These are phyloP conservation scores for Backusella mclennaniae DNA, from an alignment of 192 early-diverging fungal genomes.

Conservation along the genomic window DNA sequence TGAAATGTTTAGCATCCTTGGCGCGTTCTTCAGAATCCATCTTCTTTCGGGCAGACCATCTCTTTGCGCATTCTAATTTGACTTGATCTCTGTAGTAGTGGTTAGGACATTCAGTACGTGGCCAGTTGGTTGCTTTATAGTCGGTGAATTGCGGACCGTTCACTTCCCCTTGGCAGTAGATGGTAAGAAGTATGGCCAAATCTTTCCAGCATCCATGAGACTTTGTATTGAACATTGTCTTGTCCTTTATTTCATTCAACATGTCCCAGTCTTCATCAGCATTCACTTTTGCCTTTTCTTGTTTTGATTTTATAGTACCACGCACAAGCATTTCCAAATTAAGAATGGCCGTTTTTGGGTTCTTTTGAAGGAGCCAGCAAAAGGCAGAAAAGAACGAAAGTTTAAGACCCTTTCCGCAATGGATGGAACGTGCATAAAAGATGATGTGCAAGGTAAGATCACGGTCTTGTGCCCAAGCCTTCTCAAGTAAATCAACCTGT, in stretches of 20 bases:
- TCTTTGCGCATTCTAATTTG: not conserved
- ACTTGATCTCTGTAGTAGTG: not conserved
- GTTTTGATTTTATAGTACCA: not conserved
- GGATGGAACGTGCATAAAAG: constrained; percentile 37
- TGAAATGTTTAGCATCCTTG: not conserved
- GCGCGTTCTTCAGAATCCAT: not conserved
- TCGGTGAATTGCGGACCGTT: not conserved
- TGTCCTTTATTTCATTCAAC: not conserved
- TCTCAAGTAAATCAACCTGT: not conserved
- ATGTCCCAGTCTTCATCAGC: constrained; percentile 16
- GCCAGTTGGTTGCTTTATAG: not conserved
- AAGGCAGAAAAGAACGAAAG: constrained; percentile 28
- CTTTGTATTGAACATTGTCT: not conserved
- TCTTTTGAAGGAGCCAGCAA: constrained; percentile 35
- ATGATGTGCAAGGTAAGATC: constrained; percentile 35
- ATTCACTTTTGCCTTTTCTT: not conserved
- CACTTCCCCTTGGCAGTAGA: constrained; percentile 27
- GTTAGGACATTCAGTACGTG: not conserved
- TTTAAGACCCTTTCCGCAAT: constrained; percentile 33
- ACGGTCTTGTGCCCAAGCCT: constrained; percentile 27
- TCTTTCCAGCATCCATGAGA: constrained; percentile 50
- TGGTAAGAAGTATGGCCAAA: constrained; percentile 30
- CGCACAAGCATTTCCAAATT: constrained; percentile 32
- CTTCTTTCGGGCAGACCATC: not conserved
- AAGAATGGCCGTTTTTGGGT: constrained; percentile 34